Conservation (phyloP, 768 basidiomycete species). For the Cytidiella melzeri region DNA sequence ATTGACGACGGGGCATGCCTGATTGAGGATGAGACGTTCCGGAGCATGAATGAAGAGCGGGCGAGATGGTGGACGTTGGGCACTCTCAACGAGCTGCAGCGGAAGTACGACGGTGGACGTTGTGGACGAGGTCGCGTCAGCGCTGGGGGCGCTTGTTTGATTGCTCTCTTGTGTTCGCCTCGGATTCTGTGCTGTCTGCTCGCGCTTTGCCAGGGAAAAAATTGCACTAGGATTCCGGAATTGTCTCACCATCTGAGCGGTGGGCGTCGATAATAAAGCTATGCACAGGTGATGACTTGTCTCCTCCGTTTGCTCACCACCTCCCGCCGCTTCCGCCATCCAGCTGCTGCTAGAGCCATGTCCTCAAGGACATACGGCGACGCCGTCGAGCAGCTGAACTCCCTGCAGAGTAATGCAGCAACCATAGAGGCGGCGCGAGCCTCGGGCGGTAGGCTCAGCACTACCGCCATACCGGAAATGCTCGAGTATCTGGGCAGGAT, state of each 20-base stretch:
- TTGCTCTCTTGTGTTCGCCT: neutral
- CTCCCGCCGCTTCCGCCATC: neutral
- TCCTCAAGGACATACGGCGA: conserved; percentile 63
- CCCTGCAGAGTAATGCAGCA: conserved; percentile 91
- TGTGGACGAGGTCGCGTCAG: no score
- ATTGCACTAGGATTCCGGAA: neutral
- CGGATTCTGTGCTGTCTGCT: neutral
- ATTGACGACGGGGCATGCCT: no score
- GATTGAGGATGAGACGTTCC: no score
- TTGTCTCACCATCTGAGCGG: neutral
- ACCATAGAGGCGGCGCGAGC: conserved; percentile 78
- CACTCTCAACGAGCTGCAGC: no score
- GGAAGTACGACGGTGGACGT: no score
- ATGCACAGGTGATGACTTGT: neutral
- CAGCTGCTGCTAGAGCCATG: conserved; percentile 37
- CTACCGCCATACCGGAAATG: conserved; percentile 80
- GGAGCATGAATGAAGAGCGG: no score
- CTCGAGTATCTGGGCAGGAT: conserved; percentile 82
- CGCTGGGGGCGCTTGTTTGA: no score
- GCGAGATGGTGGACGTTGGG: no score
- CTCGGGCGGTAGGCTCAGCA: conserved; percentile 52
- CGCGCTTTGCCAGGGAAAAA: neutral
- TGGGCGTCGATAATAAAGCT: neutral
- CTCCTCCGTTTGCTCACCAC: conserved; percentile 2
- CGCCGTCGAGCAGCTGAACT: conserved; percentile 68